A percentile compares a stretch with the other conserved stretches of the same genome.
Conservation (phyloP, 1,139 yeast species). For the Suhomyces yuchorum region DNA sequence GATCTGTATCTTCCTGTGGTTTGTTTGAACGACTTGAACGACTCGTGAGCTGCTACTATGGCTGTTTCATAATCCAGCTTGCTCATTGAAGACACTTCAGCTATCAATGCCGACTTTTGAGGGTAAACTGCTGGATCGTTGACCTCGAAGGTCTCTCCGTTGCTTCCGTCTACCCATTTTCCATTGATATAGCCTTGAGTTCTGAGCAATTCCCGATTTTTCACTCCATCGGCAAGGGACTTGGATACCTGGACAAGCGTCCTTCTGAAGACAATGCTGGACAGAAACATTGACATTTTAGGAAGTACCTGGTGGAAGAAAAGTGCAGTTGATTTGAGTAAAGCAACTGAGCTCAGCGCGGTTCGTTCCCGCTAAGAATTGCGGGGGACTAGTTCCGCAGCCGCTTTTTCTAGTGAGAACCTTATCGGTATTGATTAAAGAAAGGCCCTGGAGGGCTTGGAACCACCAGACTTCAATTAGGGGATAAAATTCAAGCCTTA, state of each 20-base stretch:
- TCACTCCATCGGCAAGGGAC: constrained; percentile 25
- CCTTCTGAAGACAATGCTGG: constrained; percentile 2
- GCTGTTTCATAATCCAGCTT: constrained; percentile 40
- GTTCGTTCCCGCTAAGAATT: not conserved
- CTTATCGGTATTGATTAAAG: not conserved
- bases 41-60: constrained; percentile 37
- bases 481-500: no score
- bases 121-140: constrained; percentile 47
- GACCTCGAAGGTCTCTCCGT: constrained; percentile 38
- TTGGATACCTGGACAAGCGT: constrained; percentile 12
- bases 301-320: not conserved
- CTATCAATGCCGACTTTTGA: constrained; percentile 32
- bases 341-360: constrained; percentile 1
- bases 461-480: no score
- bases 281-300: not conserved
- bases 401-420: not conserved
- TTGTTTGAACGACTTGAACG: constrained; percentile 39
- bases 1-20: constrained; percentile 46
- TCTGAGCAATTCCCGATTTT: constrained; percentile 34
- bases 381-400: constrained; percentile 1
- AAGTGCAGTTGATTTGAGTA: not conserved
- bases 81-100: constrained; percentile 41
- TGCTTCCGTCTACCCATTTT: constrained; percentile 37
- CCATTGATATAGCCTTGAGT: constrained; percentile 50
- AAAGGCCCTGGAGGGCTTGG: no score